phyloP scores from a whole-genome alignment of 2,329 filamentous ascomycete genomes.

The Alternaria arborescens region DNA sequence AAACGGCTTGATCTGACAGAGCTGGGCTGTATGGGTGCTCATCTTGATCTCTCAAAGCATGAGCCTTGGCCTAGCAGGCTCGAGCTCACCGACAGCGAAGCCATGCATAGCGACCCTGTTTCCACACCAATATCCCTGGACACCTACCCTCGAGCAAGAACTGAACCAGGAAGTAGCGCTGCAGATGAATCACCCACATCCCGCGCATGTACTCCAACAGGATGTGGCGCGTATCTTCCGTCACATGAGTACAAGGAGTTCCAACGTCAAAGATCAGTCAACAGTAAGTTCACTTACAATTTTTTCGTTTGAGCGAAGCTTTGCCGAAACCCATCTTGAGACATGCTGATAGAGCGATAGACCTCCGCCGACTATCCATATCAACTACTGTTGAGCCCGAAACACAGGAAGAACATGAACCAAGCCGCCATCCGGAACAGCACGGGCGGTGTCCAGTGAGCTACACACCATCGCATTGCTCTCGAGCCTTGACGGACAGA shows the following conservation, averaged over 20 bases:
- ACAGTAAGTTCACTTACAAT: background rate
- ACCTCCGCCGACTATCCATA: background rate
- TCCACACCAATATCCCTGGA: background rate
- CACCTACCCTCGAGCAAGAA: background rate
- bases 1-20: background rate
- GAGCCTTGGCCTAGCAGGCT: background rate
- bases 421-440: background rate
- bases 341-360: background rate
- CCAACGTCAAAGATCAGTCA: background rate
- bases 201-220: background rate
- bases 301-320: too few relatives aligned
- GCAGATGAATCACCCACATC: background rate
- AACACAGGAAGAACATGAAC: background rate
- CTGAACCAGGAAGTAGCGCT: background rate
- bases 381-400: background rate
- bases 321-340: too few relatives aligned
- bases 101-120: background rate
- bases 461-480: conserved; percentile 1
- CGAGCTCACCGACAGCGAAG: background rate
- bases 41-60: background rate
- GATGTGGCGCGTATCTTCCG: background rate
- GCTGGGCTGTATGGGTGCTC: background rate
- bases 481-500: background rate
- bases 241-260: background rate
- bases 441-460: background rate